Evolutionary conservation across 176 grass and related monocot genomes (phyloP).

Genomic region (Zizania latifolia): DNA sequence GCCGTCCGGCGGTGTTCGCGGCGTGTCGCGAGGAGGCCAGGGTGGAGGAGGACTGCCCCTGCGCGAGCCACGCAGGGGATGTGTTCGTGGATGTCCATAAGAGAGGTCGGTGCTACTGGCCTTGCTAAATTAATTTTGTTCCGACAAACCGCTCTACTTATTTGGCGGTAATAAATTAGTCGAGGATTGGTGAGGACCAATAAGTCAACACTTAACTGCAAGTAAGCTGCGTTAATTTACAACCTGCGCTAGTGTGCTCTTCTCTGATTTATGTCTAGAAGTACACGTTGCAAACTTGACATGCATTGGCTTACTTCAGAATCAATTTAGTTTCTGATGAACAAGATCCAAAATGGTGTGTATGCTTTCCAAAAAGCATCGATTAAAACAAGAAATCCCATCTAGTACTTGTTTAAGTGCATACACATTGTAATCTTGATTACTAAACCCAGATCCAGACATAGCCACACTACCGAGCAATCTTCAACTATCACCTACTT

Average conservation of each 20-base stretch:
- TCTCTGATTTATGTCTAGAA: neutral
- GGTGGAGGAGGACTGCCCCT: conserved; percentile 39
- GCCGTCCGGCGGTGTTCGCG: conserved; percentile 9
- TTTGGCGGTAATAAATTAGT: conserved; percentile 9
- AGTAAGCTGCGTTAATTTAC: neutral
- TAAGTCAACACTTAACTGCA: neutral
- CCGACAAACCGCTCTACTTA: neutral
- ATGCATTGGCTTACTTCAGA: neutral
- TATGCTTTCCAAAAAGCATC: no score
- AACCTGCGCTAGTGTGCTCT: neutral
- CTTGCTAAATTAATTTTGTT: neutral
- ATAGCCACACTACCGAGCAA: neutral
- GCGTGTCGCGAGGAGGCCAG: conserved; percentile 70
- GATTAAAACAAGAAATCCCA: neutral
- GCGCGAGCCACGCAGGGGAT: conserved; percentile 32
- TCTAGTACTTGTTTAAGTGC: conserved; percentile 9
- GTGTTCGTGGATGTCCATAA: conserved; percentile 59
- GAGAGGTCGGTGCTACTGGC: conserved; percentile 49
- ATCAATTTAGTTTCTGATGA: neutral
- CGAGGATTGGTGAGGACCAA: neutral
- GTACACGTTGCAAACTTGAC: neutral
- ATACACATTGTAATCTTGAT: neutral
- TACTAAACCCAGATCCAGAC: conserved; percentile 1
- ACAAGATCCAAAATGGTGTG: neutral
- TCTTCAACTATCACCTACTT: neutral